These are phyloP conservation scores for Lodderomyces beijingensis DNA, from an alignment of 1,139 yeast genomes.

Conservation along the genomic window DNA sequence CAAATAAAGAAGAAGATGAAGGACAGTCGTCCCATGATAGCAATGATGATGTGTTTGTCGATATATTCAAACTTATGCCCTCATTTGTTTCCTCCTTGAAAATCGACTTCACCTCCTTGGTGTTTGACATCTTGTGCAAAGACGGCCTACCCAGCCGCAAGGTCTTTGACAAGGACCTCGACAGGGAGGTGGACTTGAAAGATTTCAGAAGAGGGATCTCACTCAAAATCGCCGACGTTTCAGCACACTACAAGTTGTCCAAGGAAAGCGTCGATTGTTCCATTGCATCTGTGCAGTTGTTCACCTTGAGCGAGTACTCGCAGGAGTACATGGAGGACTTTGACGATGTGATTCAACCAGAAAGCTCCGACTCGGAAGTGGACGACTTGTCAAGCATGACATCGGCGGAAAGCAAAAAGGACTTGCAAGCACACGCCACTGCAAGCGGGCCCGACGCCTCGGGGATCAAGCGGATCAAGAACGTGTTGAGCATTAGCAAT, in stretches of 20 bases:
- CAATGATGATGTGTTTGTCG: conserved; percentile 12
- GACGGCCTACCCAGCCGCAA: conserved; percentile 38
- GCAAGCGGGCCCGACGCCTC: background rate
- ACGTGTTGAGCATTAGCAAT: conserved; percentile 29
- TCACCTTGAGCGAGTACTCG: conserved; percentile 37
- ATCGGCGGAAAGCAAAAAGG: conserved; percentile 18
- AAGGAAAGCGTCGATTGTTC: conserved; percentile 19
- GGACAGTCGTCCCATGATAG: too few relatives aligned
- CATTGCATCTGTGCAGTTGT: conserved; percentile 25
- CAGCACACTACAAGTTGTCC: conserved; percentile 20
- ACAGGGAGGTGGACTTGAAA: conserved; percentile 30
- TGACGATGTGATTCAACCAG: conserved; percentile 24
- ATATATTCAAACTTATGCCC: conserved; percentile 33
- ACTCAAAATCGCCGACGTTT: conserved; percentile 20
- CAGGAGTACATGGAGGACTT: conserved; percentile 35
- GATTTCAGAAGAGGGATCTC: conserved; percentile 41
- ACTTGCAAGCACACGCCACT: background rate
- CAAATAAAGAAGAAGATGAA: background rate
- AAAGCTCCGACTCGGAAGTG: conserved; percentile 23
- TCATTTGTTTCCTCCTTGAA: conserved; percentile 23
- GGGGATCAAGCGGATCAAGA: conserved; percentile 25
- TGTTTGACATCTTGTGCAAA: conserved; percentile 37
- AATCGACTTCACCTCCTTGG: conserved; percentile 20
- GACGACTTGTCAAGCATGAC: conserved; percentile 36
- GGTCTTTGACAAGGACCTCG: conserved; percentile 21